Percentiles rank a stretch among this genome's conserved stretches.
These are phyloP conservation scores for Westerdykella aurantiaca DNA, from an alignment of 2,329 filamentous ascomycete species.

Conservation along the genomic window DNA sequence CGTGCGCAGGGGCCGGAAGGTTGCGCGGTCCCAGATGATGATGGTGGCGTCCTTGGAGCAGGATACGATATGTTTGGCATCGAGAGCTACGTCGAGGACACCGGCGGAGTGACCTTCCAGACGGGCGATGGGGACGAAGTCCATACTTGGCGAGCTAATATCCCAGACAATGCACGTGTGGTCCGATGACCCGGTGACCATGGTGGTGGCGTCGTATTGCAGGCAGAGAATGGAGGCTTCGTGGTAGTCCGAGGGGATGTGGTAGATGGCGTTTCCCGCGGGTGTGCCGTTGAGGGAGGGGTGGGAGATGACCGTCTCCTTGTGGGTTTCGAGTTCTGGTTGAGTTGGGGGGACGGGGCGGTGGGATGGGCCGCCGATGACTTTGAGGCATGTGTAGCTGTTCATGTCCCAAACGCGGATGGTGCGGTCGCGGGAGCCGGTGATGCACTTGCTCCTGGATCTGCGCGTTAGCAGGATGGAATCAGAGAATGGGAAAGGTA, in stretches of 20 bases:
- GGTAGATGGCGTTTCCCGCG: constrained; percentile 44
- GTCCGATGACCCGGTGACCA: constrained; percentile 94
- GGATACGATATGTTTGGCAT: constrained; percentile 86
- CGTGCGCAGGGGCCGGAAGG: constrained; percentile 68
- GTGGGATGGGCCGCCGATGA: constrained; percentile 72
- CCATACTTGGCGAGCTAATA: constrained; percentile 60
- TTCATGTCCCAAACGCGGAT: constrained; percentile 95
- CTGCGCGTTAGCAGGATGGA: constrained; percentile 30
- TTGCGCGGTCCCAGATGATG: constrained; percentile 86
- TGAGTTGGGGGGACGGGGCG: constrained; percentile 49
- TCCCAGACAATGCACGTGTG: constrained; percentile 87
- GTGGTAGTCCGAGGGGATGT: constrained; percentile 58
- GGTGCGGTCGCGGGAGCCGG: constrained; percentile 89
- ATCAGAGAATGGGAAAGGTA: constrained; percentile 10
- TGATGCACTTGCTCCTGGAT: constrained; percentile 82
- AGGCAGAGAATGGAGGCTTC: constrained; percentile 90
- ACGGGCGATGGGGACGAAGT: constrained; percentile 60
- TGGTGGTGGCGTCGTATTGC: constrained; percentile 86
- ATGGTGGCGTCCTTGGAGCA: constrained; percentile 95
- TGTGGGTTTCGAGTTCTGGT: constrained; percentile 37
- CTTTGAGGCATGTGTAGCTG: constrained; percentile 74
- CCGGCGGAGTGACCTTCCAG: constrained; percentile 76
- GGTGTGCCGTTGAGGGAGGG: constrained; percentile 45
- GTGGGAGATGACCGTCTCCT: constrained; percentile 41
- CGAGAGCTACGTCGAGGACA: constrained; percentile 89